Base-by-base conservation (phyloP, 2,329 filamentous ascomycete genomes). In the Phaeosphaeriaceae sp. region DNA sequence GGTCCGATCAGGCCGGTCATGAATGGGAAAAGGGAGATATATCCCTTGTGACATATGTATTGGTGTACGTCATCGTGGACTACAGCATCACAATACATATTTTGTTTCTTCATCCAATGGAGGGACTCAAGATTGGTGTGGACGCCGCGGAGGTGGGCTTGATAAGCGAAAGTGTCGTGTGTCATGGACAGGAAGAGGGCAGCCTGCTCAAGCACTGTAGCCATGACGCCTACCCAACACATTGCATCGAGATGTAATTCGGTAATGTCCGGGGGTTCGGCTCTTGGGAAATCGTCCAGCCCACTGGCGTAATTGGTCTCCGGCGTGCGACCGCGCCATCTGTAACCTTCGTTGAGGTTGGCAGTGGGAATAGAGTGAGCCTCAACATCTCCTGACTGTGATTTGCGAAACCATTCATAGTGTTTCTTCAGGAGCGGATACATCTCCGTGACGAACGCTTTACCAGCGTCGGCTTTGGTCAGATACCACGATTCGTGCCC, bases 171-270 rank as follows among this genome's bases (percentile, higher is more conserved):
- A 1, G 82, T 85, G 58, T 97, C 92, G 33, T 93, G 89, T 0
- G 76, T 75, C 56, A 88, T 81, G 37, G 83, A 85, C n/a, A 96
- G 81, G 16, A 84, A 83, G 39, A 84, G 79, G 1, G 91, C 89
- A 56, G 96, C 87, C 60, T 87, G 88, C 61, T 85, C 81, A 37
- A 97, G 83, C 13, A 88, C 87, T 58, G 87, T 85, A 40, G 89
- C 87, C 89, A 96, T 95, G 75, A 96, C 83, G n/a, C 92, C 92
- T 73, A 97, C 89, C 93, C 93, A 97, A 36, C 89, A 89, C 71
- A 97, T 87, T 42, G 97, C 81, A 73, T 97, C 93, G 18, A 94
- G 85, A 72, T 97, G 92, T 42, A 97, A 82, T 82, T 97, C 93
- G 62, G 89, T 91, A 0, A 91, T 90, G 70, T 96, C 91, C 16